These are phyloP conservation scores for Cercospora sp. DNA, from an alignment of 2,329 filamentous ascomycete species.

Conservation along the genomic window DNA sequence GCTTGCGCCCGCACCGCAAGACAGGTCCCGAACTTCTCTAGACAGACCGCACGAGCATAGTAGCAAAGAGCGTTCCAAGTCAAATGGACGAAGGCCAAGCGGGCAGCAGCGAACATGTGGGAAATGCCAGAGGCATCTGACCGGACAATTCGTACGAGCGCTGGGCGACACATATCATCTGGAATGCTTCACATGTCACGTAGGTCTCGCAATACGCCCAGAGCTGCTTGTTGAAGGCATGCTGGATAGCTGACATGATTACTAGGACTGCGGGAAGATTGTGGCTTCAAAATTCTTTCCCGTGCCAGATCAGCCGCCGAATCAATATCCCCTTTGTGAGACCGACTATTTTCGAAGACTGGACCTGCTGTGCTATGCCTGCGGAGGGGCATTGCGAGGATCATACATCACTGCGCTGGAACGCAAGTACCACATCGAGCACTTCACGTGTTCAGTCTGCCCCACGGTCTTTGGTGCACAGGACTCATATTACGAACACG, in stretches of 20 bases:
- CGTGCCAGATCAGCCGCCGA: conserved; percentile 83
- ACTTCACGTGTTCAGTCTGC: conserved; percentile 97
- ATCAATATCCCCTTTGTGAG: conserved; percentile 94
- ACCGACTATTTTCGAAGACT: conserved; percentile 95
- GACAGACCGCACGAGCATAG: conserved; percentile 26
- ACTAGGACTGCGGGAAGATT: conserved; percentile 92
- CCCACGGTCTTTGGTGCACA: conserved; percentile 97
- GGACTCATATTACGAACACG: conserved; percentile 98
- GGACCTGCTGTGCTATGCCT: conserved; percentile 86
- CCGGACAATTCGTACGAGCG: conserved; percentile 93
- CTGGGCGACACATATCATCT: conserved; percentile 92
- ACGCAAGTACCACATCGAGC: conserved; percentile 97
- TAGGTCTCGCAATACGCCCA: conserved; percentile 52
- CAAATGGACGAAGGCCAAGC: conserved; percentile 34
- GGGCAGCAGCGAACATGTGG: conserved; percentile 58
- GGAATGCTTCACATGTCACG: conserved; percentile 96
- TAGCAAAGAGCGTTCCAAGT: conserved; percentile 33
- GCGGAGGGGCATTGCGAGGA: conserved; percentile 86
- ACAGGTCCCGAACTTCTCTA: conserved; percentile 20
- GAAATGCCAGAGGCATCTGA: conserved; percentile 84
- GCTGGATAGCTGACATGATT: conserved; percentile 28
- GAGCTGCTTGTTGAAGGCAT: neutral
- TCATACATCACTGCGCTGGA: conserved; percentile 98
- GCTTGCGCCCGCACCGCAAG: conserved; percentile 19
- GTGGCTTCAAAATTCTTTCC: conserved; percentile 99